phyloP scores from a whole-genome alignment of 345 rosid genomes.

The Eucalyptus sp. region DNA sequence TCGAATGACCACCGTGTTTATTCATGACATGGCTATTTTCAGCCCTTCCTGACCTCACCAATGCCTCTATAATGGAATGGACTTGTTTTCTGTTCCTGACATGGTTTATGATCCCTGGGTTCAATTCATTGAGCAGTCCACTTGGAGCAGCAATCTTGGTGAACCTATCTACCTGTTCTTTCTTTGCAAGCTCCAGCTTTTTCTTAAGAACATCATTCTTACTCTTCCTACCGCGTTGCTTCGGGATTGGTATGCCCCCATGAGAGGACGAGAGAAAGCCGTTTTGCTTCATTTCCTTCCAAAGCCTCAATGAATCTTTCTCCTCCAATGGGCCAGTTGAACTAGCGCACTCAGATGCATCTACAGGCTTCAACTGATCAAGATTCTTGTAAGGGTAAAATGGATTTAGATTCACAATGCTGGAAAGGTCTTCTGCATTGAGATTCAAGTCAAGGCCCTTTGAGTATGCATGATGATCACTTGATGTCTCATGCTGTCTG shows the following conservation, averaged over 20 bases:
- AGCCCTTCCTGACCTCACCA: conserved; percentile 47
- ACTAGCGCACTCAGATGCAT: conserved; percentile 71
- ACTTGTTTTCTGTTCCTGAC: conserved; percentile 87
- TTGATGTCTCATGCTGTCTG: conserved; percentile 3
- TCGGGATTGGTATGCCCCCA: conserved; percentile 55
- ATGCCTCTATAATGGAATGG: conserved; percentile 74
- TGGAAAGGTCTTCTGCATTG: conserved; percentile 37
- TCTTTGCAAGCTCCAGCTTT: conserved; percentile 65
- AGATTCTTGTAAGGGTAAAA: conserved; percentile 17
- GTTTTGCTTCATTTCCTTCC: conserved; percentile 88
- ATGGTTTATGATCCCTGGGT: conserved; percentile 89
- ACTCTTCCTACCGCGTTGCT: conserved; percentile 55
- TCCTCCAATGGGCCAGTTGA: conserved; percentile 30
- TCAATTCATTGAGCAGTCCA: conserved; percentile 75
- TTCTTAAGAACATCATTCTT: conserved; percentile 42
- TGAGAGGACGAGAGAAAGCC: conserved; percentile 72
- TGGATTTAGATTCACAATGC: conserved; percentile 29
- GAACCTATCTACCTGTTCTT: conserved; percentile 68
- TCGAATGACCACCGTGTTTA: conserved; percentile 11
- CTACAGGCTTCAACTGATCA: conserved; percentile 8
- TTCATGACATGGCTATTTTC: conserved; percentile 9
- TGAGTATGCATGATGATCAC: conserved; percentile 7
- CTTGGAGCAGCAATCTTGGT: conserved; percentile 84
- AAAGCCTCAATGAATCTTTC: conserved; percentile 53
- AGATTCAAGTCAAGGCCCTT: conserved; percentile 36